Percentiles rank a stretch among this genome's conserved stretches.
Evolutionary conservation across 768 basidiomycete species (phyloP).

Genomic region (Kondoa subrosea): DNA sequence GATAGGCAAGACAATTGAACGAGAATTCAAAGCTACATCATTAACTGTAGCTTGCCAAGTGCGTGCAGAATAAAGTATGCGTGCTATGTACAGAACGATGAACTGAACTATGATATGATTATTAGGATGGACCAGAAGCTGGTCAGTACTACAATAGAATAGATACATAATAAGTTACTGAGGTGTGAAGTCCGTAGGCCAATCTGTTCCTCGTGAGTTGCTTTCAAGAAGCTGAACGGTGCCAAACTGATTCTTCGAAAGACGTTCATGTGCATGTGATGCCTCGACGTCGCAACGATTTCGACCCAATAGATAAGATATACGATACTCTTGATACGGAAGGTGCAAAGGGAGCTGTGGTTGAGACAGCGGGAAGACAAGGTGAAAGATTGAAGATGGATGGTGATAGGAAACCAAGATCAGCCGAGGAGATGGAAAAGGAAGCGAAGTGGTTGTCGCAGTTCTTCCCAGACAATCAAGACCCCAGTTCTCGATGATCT

Average conservation of each 20-base stretch:
- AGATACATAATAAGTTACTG: slow-evolving; percentile 46
- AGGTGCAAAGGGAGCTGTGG: slow-evolving; percentile 23
- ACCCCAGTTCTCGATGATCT: not conserved
- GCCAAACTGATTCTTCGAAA: no score
- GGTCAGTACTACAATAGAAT: slow-evolving; percentile 17
- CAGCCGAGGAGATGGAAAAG: slow-evolving; percentile 56
- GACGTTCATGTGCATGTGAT: slow-evolving; percentile 86
- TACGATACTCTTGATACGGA: not conserved
- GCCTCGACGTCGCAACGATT: slow-evolving; percentile 43
- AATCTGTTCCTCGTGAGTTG: slow-evolving; percentile 74
- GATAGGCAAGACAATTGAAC: slow-evolving; percentile 64
- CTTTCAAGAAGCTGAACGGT: no score
- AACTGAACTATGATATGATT: not conserved
- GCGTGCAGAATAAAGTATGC: slow-evolving; percentile 18
- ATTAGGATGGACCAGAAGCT: slow-evolving; percentile 23
- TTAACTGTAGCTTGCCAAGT: slow-evolving; percentile 86
- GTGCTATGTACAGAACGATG: not conserved
- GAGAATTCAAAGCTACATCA: slow-evolving; percentile 59
- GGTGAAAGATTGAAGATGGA: slow-evolving; percentile 34
- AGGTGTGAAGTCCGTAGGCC: slow-evolving; percentile 39
- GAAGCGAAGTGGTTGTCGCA: slow-evolving; percentile 54
- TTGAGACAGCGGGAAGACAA: slow-evolving; percentile 24
- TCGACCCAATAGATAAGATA: not conserved
- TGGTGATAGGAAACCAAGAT: slow-evolving; percentile 47
- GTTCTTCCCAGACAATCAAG: slow-evolving; percentile 37